Base-by-base conservation (phyloP, 495 filamentous ascomycete genomes). In the Lindgomyces ingoldianus region DNA sequence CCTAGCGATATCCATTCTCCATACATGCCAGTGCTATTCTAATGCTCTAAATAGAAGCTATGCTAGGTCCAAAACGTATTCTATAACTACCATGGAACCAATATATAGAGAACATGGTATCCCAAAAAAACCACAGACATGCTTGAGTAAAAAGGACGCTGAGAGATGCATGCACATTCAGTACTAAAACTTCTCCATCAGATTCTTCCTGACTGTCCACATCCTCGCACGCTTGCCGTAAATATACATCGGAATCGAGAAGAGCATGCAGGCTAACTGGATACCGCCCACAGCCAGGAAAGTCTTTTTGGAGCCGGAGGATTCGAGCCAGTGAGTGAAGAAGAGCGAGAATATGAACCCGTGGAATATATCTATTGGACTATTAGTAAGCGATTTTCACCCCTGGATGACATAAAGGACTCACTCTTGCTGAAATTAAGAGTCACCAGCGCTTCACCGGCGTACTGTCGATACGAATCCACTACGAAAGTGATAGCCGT, bases 401-500 rank as follows among this genome's bases (percentile, higher is more conserved):
- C 33, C 14, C 33, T 6, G 33, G 14, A 14, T 14, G 33, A 14
- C 6, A 55, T 70, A 69, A 73, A 27, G 41, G 42, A 76, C 75
- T 72, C 77, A 87, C 84, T 96, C 82, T 98, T 98, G 75, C 84
- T 87, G 74, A 96, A 93, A 74, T 97, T 98, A 62, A 98, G 76
- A 14, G 93, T 97, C 27, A 98, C 94, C 41, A 98, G 79, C 10
- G 93, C 93, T 75, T 97, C 93, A 44, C 91, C 91, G 2, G 94
- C 94, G 73, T 96, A 97, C 72, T 93, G 88, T 18, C 93, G 82
- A 74, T 97, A 96, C 64, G 87, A 90, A 74, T 98, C 94, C 19
- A 98, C 91, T 56, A 88, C 90, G 70, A 96, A 97, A 0, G 94
- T 97, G 70, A 98, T 96, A 21, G 90, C 84, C 0, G 94, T 92